Base-by-base conservation (phyloP, 148 eudicot genomes). In the Arbutus unedo region DNA sequence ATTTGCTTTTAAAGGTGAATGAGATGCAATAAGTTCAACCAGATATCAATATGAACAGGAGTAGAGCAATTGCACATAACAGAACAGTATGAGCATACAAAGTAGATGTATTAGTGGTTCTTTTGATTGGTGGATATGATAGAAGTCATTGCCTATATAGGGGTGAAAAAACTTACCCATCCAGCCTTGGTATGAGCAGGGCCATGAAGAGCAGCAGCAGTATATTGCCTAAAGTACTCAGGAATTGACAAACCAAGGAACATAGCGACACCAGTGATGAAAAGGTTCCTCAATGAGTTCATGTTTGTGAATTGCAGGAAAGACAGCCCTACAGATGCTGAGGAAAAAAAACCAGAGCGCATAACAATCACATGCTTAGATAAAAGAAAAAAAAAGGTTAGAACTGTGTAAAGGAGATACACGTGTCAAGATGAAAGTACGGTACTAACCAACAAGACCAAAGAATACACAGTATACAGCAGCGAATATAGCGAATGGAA, bases 241-340 rank as follows among this genome's bases (percentile, higher is more conserved):
- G 99, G 99, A 80, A 94, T 92, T 16, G 99, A 96, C 82, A 96
- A 80, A 5, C 99, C 99, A 43, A 96, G 96, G 86, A 87, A 96
- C 87, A 96, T 86, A 48, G 99, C 84, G 49, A 96, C 97, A 16
- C 99, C 99, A 1, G 84, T 81, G 13, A 96, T 96, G 88, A 96
- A 96, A 71, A 96, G 93, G 85, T 92, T 96, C 82, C 99, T 91
- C 98, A 94, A 88, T 5, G 99, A 96, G 92, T 96, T 96, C 97
- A 96, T 96, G 86, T 96, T 94, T 25, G 99, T 96, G 88, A 96
- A 96, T 84, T 96, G 99, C 89, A 96, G 87, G 84, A 94, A 96
- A 16, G 99, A 96, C 79, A 96, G 78, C 83, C 99, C 99, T 6
- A 96, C 92, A 0, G 99, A 94, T 85, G 96, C 99, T 96, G 91